Percentiles rank a stretch among this genome's conserved stretches.
These are phyloP conservation scores for Saturnispora galanensis DNA, from an alignment of 805 yeast species.

Conservation along the genomic window DNA sequence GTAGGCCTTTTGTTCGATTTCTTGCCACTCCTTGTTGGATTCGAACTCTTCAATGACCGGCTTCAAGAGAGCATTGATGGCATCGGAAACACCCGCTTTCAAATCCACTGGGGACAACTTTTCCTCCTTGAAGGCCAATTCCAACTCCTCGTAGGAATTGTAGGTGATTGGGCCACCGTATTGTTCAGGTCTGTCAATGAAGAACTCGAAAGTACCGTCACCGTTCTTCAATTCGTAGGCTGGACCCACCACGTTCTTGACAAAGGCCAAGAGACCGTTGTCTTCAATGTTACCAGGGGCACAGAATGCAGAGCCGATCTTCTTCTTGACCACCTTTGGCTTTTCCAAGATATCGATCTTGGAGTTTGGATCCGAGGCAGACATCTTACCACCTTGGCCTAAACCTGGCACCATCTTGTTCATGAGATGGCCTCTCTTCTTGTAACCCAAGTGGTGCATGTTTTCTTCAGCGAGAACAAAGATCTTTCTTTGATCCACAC, in stretches of 20 bases:
- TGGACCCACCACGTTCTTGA: constrained; percentile 79
- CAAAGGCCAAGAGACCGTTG: constrained; percentile 81
- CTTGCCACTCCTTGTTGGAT: constrained; percentile 59
- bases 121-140: constrained; percentile 61
- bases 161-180: constrained; percentile 89
- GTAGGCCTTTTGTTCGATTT: constrained; percentile 70
- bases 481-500: constrained; percentile 97
- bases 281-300: constrained; percentile 90
- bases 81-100: constrained; percentile 83
- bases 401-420: constrained; percentile 98
- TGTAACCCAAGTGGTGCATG: constrained; percentile 78
- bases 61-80: constrained; percentile 67
- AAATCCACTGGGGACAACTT: constrained; percentile 87
- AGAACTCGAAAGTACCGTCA: constrained; percentile 51
- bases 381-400: constrained; percentile 96
- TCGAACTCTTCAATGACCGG: constrained; percentile 72
- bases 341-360: constrained; percentile 89
- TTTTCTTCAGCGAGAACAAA: constrained; percentile 95
- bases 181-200: constrained; percentile 86
- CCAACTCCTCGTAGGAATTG: constrained; percentile 55
- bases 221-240: constrained; percentile 67
- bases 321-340: constrained; percentile 80
- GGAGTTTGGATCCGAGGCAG: constrained; percentile 97
- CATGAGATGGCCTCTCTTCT: constrained; percentile 97
- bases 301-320: constrained; percentile 86